Percentiles rank a stretch among this genome's conserved stretches.
phyloP scores from a whole-genome alignment of 495 filamentous ascomycete genomes.

The Neurospora sp. region DNA sequence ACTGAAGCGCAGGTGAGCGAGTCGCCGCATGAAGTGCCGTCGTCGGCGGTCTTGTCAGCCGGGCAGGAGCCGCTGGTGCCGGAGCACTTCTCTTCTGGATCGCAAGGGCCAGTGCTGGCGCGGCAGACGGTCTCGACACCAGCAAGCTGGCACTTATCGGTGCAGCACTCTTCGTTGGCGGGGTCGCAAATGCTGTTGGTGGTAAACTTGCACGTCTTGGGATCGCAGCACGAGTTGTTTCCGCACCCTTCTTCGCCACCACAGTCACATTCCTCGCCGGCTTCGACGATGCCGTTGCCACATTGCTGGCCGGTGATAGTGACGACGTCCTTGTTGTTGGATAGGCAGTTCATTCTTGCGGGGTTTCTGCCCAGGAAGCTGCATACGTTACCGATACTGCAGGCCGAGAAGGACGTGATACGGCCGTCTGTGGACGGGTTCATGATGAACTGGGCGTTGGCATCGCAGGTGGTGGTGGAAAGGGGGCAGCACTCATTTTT shows the following conservation, averaged over 20 bases:
- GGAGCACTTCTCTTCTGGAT: slow-evolving; percentile 72
- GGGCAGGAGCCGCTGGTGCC: slow-evolving; percentile 69
- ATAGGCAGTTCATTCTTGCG: slow-evolving; percentile 66
- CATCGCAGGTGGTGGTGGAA: slow-evolving; percentile 58
- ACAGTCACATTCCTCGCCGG: slow-evolving; percentile 92
- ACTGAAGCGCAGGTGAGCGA: slow-evolving; percentile 66
- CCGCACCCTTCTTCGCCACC: slow-evolving; percentile 65
- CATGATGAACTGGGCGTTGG: slow-evolving; percentile 77
- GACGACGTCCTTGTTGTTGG: slow-evolving; percentile 70
- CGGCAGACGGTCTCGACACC: slow-evolving; percentile 64
- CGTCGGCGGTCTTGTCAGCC: slow-evolving; percentile 50
- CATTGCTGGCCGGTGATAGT: slow-evolving; percentile 83
- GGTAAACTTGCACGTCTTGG: slow-evolving; percentile 82
- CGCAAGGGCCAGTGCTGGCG: slow-evolving; percentile 64
- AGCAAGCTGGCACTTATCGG: slow-evolving; percentile 58
- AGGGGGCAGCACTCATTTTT: slow-evolving; percentile 85
- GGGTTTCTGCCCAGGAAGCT: slow-evolving; percentile 75
- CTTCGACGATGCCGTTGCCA: slow-evolving; percentile 94
- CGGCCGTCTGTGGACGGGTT: slow-evolving; percentile 71
- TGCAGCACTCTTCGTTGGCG: slow-evolving; percentile 86
- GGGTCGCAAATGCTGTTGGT: slow-evolving; percentile 71
- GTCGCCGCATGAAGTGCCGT: slow-evolving; percentile 60
- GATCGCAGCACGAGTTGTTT: slow-evolving; percentile 71
- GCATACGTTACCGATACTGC: slow-evolving; percentile 89
- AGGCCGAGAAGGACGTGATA: slow-evolving; percentile 74